phyloP scores from a whole-genome alignment of 495 filamentous ascomycete genomes.

The Neurospora hispaniola region DNA sequence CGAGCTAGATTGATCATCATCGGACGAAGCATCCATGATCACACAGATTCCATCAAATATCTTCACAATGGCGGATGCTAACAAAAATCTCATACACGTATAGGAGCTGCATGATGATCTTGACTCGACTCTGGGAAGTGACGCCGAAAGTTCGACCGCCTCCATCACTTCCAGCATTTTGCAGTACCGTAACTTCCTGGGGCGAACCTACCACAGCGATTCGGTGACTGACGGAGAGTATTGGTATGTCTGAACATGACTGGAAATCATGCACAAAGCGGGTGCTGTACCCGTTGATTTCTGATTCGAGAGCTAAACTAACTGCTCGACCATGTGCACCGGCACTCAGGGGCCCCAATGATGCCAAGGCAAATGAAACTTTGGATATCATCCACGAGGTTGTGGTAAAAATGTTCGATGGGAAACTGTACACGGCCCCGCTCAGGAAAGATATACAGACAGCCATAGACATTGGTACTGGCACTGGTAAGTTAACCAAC shows the following conservation, averaged over 20 bases:
- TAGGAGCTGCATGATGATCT: neutral
- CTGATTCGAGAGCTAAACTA: neutral
- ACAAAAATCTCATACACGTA: neutral
- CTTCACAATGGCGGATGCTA: neutral
- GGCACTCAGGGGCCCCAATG: conserved; percentile 18
- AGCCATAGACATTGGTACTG: conserved; percentile 41
- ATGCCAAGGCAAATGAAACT: conserved; percentile 22
- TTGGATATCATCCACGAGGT: conserved; percentile 21
- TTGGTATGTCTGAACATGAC: neutral
- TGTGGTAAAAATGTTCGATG: conserved; percentile 1
- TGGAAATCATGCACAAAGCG: neutral
- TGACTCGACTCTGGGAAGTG: neutral
- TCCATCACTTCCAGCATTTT: conserved; percentile 29
- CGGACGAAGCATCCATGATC: neutral
- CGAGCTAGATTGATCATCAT: neutral
- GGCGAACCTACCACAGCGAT: conserved; percentile 20
- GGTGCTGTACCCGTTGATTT: neutral
- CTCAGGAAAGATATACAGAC: conserved; percentile 34
- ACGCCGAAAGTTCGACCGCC: neutral
- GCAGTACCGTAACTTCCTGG: conserved; percentile 23
- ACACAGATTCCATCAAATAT: neutral
- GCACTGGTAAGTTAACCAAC: neutral
- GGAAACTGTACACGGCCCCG: conserved; percentile 39
- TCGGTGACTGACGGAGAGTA: conserved; percentile 12
- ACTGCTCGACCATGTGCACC: neutral